Base-by-base conservation (phyloP, 192 early-diverging fungal species). In the Coemansia sp. region DNA sequence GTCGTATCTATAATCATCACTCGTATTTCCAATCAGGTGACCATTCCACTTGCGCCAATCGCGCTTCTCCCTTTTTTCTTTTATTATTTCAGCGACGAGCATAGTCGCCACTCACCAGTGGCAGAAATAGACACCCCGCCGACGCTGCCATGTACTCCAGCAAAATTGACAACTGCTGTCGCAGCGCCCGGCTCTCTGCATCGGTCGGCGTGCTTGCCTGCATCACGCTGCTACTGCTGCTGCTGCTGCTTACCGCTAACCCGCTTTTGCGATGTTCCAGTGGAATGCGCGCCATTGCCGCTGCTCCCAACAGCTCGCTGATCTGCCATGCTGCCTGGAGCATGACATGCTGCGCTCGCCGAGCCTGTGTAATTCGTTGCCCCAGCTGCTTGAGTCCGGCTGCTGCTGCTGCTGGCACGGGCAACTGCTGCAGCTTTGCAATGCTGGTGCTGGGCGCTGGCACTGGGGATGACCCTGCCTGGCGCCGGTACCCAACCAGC, bases 61-160 rank as follows among this genome's bases (percentile, higher is more conserved):
- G 61, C 61, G 57, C 57, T 36, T 63, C 36, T 2, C 36, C 38
- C 27, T 27, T 27, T 27, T 27, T 27, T 27, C 0, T 2, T 27
- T 27, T 27, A 27, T 27, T 27, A 27, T 27, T 2, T 27, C 27
- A 27, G 0, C 27, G 27, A 27, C 27, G 27, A 27, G 27, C 34
- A 67, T 76, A 81, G 54, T 81, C 79, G 27, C 55, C 51, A 10
- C 67, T 71, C 49, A 84, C 81, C 54, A 84, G 65, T 22, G 74
- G 62, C 67, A 68, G 42, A 22, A 78, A 76, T 71, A 72, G 66
- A 31, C 74, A 63, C 40, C 73, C 81, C 5, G 74, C 65, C 52
- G 75, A 77, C 1, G 81, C 74, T 15, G 73, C 67, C 76, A 84
- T 71, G 71, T 84, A 84, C 77, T 84, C 81, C 18, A 84, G 71